Percentiles rank a stretch among this genome's conserved stretches.
Evolutionary conservation across 352 stramenopile species (phyloP).

Genomic region (Pythium aquatile): DNA sequence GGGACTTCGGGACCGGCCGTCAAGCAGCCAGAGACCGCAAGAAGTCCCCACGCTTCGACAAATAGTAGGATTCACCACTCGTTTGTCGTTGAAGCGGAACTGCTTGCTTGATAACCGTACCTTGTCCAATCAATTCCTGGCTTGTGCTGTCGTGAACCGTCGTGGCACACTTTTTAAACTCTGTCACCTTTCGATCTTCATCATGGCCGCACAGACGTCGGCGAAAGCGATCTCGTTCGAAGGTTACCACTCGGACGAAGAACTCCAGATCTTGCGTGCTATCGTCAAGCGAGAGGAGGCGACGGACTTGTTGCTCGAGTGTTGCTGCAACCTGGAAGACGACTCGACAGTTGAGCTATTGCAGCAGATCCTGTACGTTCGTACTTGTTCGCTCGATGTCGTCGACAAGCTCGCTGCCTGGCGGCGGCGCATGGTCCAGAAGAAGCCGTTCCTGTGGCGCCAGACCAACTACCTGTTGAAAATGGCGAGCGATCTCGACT

Average conservation of each 20-base stretch:
- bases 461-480: slow-evolving; percentile 66
- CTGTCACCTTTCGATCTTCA: not conserved
- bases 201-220: slow-evolving; percentile 6
- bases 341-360: slow-evolving; percentile 44
- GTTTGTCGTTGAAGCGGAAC: not conserved
- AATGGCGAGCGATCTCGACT: slow-evolving; percentile 69
- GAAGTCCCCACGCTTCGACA: not conserved
- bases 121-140: not conserved
- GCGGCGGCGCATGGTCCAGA: slow-evolving; percentile 59
- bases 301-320: slow-evolving; percentile 48
- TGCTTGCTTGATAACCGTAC: not conserved
- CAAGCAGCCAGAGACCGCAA: not conserved
- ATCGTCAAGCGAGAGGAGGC: slow-evolving; percentile 64
- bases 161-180: not conserved
- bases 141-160: not conserved
- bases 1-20: not conserved
- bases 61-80: not conserved
- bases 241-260: slow-evolving; percentile 51
- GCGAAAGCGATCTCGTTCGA: slow-evolving; percentile 50
- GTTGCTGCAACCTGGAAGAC: slow-evolving; percentile 50
- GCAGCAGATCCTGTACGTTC: slow-evolving; percentile 46
- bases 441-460: slow-evolving; percentile 56
- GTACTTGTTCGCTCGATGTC: slow-evolving; percentile 43
- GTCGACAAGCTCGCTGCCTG: slow-evolving; percentile 62
- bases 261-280: slow-evolving; percentile 57